Conservation (phyloP, 768 basidiomycete species). For the Lentinula guzmanii region DNA sequence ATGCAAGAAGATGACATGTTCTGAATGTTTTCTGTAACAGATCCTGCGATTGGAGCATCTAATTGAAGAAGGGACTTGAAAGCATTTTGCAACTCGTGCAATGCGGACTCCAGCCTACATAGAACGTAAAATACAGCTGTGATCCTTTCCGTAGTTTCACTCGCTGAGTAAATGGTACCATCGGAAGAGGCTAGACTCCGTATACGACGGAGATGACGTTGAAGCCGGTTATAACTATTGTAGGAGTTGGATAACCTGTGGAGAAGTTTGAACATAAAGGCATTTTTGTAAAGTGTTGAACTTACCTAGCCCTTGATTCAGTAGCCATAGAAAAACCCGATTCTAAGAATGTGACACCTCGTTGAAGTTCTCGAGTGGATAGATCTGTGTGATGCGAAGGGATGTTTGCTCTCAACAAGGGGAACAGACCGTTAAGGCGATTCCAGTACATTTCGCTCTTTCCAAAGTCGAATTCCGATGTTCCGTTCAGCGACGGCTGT, state of each 20-base stretch:
- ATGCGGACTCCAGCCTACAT: constrained; percentile 10
- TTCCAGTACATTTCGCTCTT: constrained; percentile 57
- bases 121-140: constrained; percentile 1
- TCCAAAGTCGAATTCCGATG: constrained; percentile 16
- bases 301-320: constrained; percentile 58
- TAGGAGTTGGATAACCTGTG: constrained; percentile 24
- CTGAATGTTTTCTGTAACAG: not conserved
- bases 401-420: constrained; percentile 56
- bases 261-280: not conserved
- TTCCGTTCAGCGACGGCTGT: constrained; percentile 38
- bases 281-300: constrained; percentile 4
- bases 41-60: not conserved
- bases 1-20: not conserved
- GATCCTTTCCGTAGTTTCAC: not conserved
- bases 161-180: constrained; percentile 8
- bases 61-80: constrained; percentile 16
- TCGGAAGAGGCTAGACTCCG: constrained; percentile 15
- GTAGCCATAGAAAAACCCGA: constrained; percentile 69
- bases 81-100: constrained; percentile 20
- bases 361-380: constrained; percentile 79
- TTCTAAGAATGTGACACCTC: constrained; percentile 74
- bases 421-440: constrained; percentile 58
- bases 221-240: constrained; percentile 18
- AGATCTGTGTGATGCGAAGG: constrained; percentile 76
- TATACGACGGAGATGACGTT: constrained; percentile 22